A percentile compares a stretch with the other conserved stretches of the same genome.
Evolutionary conservation across 805 yeast species (phyloP).

Genomic region (Yarrowia bubula): DNA sequence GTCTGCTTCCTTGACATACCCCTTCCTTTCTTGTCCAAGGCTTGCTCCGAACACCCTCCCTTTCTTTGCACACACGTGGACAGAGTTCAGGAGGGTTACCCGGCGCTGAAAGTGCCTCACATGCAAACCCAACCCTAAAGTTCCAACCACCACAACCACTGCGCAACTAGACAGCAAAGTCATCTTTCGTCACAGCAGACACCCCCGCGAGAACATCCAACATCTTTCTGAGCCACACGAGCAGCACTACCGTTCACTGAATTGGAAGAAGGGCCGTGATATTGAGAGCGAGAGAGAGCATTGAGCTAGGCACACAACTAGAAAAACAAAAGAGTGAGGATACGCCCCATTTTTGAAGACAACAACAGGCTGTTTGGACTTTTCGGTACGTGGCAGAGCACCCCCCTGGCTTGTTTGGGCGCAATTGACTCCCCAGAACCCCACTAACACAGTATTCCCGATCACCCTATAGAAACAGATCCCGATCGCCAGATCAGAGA

Average conservation of each 20-base stretch:
- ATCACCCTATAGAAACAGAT: slow-evolving; percentile 27
- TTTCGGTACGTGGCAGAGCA: slow-evolving; percentile 6
- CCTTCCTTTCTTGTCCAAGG: too few species aligned
- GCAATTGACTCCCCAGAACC: background rate
- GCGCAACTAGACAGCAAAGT: slow-evolving; percentile 21
- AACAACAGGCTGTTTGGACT: slow-evolving; percentile 1
- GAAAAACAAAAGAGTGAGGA: too few species aligned
- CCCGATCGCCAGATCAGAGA: slow-evolving; percentile 25
- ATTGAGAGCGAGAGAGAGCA: slow-evolving; percentile 27
- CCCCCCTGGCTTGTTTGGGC: too few species aligned
- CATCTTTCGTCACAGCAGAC: slow-evolving; percentile 20
- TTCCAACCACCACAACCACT: slow-evolving; percentile 22
- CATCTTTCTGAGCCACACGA: slow-evolving; percentile 22
- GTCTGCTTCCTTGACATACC: too few species aligned
- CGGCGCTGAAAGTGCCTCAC: slow-evolving; percentile 26
- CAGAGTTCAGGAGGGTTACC: slow-evolving; percentile 23
- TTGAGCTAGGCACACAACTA: slow-evolving; percentile 10
- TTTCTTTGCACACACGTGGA: slow-evolving; percentile 18
- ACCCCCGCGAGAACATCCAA: slow-evolving; percentile 12
- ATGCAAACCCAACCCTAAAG: slow-evolving; percentile 16
- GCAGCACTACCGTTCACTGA: slow-evolving; percentile 22
- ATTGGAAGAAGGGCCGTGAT: slow-evolving; percentile 27
- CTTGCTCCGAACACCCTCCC: background rate
- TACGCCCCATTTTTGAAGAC: too few species aligned
- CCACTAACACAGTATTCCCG: slow-evolving; percentile 23